Evolutionary conservation across 352 stramenopile genomes (phyloP).

Genomic region (Pythium guiyangense): DNA sequence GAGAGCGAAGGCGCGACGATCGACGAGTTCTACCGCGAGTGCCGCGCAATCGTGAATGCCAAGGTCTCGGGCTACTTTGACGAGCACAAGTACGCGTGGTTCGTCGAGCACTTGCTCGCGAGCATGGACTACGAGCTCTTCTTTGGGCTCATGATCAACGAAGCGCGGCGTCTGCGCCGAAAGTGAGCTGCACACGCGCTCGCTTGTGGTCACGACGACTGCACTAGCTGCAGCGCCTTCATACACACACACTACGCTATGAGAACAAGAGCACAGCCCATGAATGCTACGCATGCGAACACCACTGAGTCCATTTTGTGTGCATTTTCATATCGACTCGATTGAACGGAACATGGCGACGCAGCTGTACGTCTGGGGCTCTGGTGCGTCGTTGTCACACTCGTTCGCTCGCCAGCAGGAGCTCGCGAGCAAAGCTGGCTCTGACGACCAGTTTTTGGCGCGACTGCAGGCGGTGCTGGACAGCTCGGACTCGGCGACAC

Average conservation of each 20-base stretch:
- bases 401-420: neutral
- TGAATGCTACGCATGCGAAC: no score
- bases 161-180: constrained; percentile 53
- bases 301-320: no score
- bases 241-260: no score
- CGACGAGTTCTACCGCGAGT: constrained; percentile 69
- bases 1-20: constrained; percentile 57
- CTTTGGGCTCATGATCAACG: constrained; percentile 77
- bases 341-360: constrained; percentile 1
- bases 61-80: constrained; percentile 68
- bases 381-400: neutral
- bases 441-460: neutral
- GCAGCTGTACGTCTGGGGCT: constrained; percentile 23
- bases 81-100: constrained; percentile 67
- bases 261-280: no score
- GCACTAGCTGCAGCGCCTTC: neutral
- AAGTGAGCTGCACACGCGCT: constrained; percentile 27
- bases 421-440: neutral
- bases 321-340: no score
- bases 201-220: no score
- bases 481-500: constrained; percentile 56
- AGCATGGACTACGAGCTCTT: constrained; percentile 85
- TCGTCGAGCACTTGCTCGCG: constrained; percentile 69
- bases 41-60: constrained; percentile 49
- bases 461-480: constrained; percentile 40